A percentile compares a stretch with the other conserved stretches of the same genome.
phyloP scores from a whole-genome alignment of 2,329 filamentous ascomycete species.

The Lasiodiplodia sp. region DNA sequence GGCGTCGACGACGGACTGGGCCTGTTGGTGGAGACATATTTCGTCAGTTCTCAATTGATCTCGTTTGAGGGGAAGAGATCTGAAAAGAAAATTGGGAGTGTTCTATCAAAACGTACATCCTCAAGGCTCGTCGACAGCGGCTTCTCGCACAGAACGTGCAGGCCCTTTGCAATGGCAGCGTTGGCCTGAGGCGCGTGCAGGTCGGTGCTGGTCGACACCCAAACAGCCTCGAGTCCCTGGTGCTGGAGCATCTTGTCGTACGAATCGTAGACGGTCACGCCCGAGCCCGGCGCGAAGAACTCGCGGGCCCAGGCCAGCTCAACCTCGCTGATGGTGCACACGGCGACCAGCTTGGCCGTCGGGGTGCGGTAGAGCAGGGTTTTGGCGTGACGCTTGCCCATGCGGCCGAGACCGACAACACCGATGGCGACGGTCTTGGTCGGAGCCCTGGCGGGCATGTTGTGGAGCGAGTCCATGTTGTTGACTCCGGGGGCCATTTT shows the following conservation, averaged over 20 bases:
- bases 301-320: slow-evolving; percentile 56
- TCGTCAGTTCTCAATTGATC: slow-evolving; percentile 3
- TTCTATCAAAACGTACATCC: slow-evolving; percentile 35
- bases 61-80: neutral
- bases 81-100: no score
- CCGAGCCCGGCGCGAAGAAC: slow-evolving; percentile 51
- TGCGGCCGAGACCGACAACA: slow-evolving; percentile 58
- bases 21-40: slow-evolving; percentile 28
- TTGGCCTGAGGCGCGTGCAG: slow-evolving; percentile 46
- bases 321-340: slow-evolving; percentile 54
- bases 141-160: slow-evolving; percentile 51
- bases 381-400: slow-evolving; percentile 58
- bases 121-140: slow-evolving; percentile 46
- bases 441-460: slow-evolving; percentile 25
- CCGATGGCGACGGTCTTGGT: slow-evolving; percentile 47
- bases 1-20: slow-evolving; percentile 42
- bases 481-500: slow-evolving; percentile 20
- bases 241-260: slow-evolving; percentile 57
- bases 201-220: slow-evolving; percentile 45
- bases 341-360: slow-evolving; percentile 58
- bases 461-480: slow-evolving; percentile 29
- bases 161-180: slow-evolving; percentile 44
- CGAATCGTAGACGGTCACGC: slow-evolving; percentile 53
- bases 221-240: slow-evolving; percentile 52
- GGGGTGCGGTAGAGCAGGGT: slow-evolving; percentile 54